Base-by-base conservation (phyloP, 805 yeast species). In the Myxozyma monticola region DNA sequence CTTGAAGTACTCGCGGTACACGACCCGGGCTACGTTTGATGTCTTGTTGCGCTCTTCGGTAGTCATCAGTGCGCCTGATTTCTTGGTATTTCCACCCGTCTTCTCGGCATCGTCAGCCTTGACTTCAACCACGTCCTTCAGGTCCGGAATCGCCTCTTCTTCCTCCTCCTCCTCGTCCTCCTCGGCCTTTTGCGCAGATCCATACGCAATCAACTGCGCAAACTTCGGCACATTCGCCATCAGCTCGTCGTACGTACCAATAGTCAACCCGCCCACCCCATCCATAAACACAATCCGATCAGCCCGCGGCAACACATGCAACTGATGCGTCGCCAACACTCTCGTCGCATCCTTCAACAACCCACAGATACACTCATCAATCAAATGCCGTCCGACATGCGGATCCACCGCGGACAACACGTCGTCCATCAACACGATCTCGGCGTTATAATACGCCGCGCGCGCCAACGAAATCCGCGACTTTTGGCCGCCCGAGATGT, bases 331-430 rank as follows among this genome's bases (percentile, higher is more conserved):
- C 1, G 95, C 95, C 61, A 88, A 72, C 9, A 88, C 61, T 60
- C 93, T 75, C 0, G 96, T 88, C 60, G 76, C 79, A 17, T 68
- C 66, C 35, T 70, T 68, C 51, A 88, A 64, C 24, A 80, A 52
- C 0, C 86, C 89, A 53, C 76, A 56, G 37, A 88, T 66, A 67
- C 96, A 88, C 35, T 79, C 71, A 26, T 79, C 78, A 76, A 88
- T 77, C 43, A 88, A 84, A 59, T 82, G 86, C 46, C 78, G 79
- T 14, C 95, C 93, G 21, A 88, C 95, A 61, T 85, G 79, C 9
- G 95, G 86, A 69, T 88, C 96, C 14, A 88, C 95, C 2, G 96
- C 96, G 71, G 88, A 81, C 51, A 88, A 71, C 7, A 87, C 89
- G 65, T 88, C 96, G 64, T 88, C 96, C 48, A 88, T 69, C 41